A percentile compares a stretch with the other conserved stretches of the same genome.
These are phyloP conservation scores for Eremothecium coryli DNA, from an alignment of 1,139 yeast genomes.

Conservation along the genomic window DNA sequence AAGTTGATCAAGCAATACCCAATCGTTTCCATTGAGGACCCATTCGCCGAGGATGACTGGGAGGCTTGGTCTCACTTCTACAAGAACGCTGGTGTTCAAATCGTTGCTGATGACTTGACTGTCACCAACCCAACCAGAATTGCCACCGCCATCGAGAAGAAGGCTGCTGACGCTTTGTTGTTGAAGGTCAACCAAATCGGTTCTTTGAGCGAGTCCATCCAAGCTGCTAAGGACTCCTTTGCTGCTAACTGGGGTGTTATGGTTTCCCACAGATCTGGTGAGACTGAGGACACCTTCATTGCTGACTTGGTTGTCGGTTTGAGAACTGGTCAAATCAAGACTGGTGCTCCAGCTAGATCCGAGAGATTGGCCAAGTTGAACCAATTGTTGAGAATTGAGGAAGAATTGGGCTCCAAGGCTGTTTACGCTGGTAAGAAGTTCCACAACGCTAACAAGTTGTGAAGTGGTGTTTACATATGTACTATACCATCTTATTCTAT, in stretches of 20 bases:
- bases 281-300: slow-evolving; percentile 95
- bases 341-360: slow-evolving; percentile 99
- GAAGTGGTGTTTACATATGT: slow-evolving; percentile 10
- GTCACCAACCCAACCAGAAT: slow-evolving; percentile 95
- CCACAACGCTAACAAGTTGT: slow-evolving; percentile 41
- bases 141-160: slow-evolving; percentile 88
- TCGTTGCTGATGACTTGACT: slow-evolving; percentile 95
- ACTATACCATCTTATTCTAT: too few relatives aligned
- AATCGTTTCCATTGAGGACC: slow-evolving; percentile 95
- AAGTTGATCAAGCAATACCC: slow-evolving; percentile 80
- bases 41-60: slow-evolving; percentile 99
- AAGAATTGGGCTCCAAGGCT: slow-evolving; percentile 93
- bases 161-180: slow-evolving; percentile 85
- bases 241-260: slow-evolving; percentile 95
- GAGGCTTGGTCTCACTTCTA: slow-evolving; percentile 88
- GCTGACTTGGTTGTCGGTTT: slow-evolving; percentile 96
- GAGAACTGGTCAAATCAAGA: slow-evolving; percentile 95
- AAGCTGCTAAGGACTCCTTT: slow-evolving; percentile 86
- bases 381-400: slow-evolving; percentile 96
- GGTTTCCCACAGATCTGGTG: slow-evolving; percentile 99
- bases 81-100: slow-evolving; percentile 68
- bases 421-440: slow-evolving; percentile 86
- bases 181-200: slow-evolving; percentile 96
- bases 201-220: slow-evolving; percentile 80
- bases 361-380: slow-evolving; percentile 97